phyloP scores from a whole-genome alignment of 2,329 filamentous ascomycete species.

The Mariannaea sp. region DNA sequence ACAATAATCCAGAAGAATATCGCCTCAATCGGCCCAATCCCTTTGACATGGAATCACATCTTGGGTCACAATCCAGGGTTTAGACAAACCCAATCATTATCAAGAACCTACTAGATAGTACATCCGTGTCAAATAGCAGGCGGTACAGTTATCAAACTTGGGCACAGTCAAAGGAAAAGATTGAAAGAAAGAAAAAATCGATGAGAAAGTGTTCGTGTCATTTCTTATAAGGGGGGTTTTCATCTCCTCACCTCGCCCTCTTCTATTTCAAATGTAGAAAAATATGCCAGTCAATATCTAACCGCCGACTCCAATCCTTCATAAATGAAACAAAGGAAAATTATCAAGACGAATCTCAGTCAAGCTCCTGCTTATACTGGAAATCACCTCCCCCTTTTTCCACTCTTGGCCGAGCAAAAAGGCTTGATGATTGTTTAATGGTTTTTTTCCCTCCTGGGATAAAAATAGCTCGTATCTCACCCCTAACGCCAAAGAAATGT shows the following conservation, averaged over 20 bases:
- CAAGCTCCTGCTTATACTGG: conserved; percentile 5
- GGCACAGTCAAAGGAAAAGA: no score
- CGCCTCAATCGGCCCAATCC: no score
- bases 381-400: conserved; percentile 4
- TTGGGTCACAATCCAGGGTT: no score
- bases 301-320: conserved; percentile 31
- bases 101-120: no score
- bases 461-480: conserved; percentile 24
- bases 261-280: conserved; percentile 30
- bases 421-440: conserved; percentile 4
- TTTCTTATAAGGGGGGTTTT: not conserved
- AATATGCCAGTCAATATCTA: conserved; percentile 32
- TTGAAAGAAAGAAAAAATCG: no score
- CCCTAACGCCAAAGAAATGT: conserved; percentile 32
- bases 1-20: no score
- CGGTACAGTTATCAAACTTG: no score
- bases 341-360: conserved; percentile 19
- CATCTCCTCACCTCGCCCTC: conserved; percentile 23
- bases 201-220: not conserved
- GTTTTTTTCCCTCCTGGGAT: conserved; percentile 25
- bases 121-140: no score
- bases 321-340: conserved; percentile 25
- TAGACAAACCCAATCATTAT: no score
- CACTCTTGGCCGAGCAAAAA: not conserved
- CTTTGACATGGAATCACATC: no score